phyloP scores from a whole-genome alignment of 805 yeast species.

The Martiniozyma abietophila region DNA sequence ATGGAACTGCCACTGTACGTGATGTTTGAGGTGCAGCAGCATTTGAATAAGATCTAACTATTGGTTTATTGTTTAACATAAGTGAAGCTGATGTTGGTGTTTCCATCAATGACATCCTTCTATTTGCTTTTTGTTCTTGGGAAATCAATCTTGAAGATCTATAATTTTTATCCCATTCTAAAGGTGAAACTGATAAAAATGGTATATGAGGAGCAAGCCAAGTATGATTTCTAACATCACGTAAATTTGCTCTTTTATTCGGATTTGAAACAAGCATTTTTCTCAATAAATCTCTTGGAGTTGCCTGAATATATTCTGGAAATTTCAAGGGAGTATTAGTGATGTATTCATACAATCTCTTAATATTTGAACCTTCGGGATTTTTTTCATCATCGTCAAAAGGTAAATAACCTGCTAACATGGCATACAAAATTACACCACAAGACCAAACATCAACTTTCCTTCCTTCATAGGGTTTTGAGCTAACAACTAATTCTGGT shows the following conservation, averaged over 20 bases:
- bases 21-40: constrained; percentile 67
- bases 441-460: constrained; percentile 97
- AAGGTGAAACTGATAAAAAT: constrained; percentile 74
- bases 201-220: constrained; percentile 85
- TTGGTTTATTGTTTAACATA: constrained; percentile 25
- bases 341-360: constrained; percentile 82
- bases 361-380: constrained; percentile 93
- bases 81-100: constrained; percentile 33
- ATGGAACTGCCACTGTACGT: constrained; percentile 25
- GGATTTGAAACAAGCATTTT: constrained; percentile 84
- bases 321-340: constrained; percentile 87
- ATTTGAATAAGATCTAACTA: constrained; percentile 34
- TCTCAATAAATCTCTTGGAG: constrained; percentile 84
- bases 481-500: constrained; percentile 87
- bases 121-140: constrained; percentile 21
- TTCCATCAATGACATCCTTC: constrained; percentile 37
- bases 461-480: constrained; percentile 79
- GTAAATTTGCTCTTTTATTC: constrained; percentile 55
- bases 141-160: constrained; percentile 28
- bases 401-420: constrained; percentile 95
- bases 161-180: constrained; percentile 76
- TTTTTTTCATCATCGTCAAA: constrained; percentile 96
- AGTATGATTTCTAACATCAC: constrained; percentile 67
- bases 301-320: constrained; percentile 86
- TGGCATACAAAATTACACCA: constrained; percentile 91